Evolutionary conservation across 805 yeast species (phyloP).

Genomic region (Ogataea populi-albae): DNA sequence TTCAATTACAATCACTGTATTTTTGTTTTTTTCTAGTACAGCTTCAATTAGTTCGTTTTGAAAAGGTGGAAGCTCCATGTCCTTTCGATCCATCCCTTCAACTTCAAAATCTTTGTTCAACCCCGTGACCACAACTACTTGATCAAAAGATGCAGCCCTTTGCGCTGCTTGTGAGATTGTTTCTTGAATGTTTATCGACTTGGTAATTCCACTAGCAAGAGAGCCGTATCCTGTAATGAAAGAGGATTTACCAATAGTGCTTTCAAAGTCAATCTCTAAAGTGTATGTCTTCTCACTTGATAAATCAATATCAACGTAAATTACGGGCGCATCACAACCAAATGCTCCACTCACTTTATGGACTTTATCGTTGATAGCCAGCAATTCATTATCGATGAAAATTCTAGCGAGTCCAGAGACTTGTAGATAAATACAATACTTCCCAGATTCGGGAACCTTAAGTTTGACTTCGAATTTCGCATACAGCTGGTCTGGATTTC

Average conservation of each 20-base stretch:
- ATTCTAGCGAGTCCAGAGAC: slow-evolving; percentile 3
- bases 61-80: slow-evolving; percentile 35
- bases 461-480: slow-evolving; percentile 1
- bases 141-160: too few relatives aligned
- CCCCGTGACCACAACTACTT: slow-evolving; percentile 36
- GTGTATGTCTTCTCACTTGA: too few relatives aligned
- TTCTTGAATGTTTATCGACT: slow-evolving; percentile 1
- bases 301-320: slow-evolving; percentile 1
- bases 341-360: background rate
- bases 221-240: slow-evolving; percentile 1
- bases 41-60: slow-evolving; percentile 33
- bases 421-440: slow-evolving; percentile 3
- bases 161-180: too few relatives aligned
- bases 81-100: slow-evolving; percentile 39
- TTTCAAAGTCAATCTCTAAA: too few relatives aligned
- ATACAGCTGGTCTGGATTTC: slow-evolving; percentile 2
- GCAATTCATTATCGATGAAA: background rate
- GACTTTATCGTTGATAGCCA: background rate
- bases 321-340: background rate
- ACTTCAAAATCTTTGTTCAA: slow-evolving; percentile 39
- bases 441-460: slow-evolving; percentile 3
- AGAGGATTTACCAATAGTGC: slow-evolving; percentile 1
- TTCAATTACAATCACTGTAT: slow-evolving; percentile 37
- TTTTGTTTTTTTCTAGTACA: slow-evolving; percentile 33
- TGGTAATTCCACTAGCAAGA: slow-evolving; percentile 1